phyloP scores from a whole-genome alignment of 2,329 filamentous ascomycete genomes.

The Trichoderma simmonsii region DNA sequence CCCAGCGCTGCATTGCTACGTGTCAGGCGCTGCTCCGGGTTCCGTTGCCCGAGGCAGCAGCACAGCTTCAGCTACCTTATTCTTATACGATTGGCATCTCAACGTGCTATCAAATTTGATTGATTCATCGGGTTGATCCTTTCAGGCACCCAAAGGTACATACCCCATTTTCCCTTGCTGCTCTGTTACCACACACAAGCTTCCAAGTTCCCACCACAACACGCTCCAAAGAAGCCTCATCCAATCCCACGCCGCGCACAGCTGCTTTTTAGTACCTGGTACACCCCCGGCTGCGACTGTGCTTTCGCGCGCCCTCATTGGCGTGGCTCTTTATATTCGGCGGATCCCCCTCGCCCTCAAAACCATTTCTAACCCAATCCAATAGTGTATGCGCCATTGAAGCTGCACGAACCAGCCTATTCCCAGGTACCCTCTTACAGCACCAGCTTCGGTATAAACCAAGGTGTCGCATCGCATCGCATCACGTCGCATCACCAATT shows the following conservation, averaged over 20 bases:
- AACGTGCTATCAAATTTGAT: not conserved
- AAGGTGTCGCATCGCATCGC: conserved; percentile 8
- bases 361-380: not conserved
- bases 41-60: not conserved
- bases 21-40: not conserved
- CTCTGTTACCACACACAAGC: not conserved
- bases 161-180: not conserved
- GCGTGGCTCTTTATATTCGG: not conserved
- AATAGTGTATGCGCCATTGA: conserved; percentile 16
- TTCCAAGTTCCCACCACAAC: not conserved
- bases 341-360: conserved; percentile 2
- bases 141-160: not conserved
- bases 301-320: not conserved
- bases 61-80: not conserved
- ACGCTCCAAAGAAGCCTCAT: not conserved
- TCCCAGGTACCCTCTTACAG: not conserved
- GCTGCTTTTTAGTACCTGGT: not conserved
- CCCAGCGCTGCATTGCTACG: not conserved
- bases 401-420: conserved; percentile 3
- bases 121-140: not conserved
- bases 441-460: conserved; percentile 4
- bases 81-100: not conserved
- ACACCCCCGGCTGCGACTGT: not conserved
- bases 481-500: not conserved
- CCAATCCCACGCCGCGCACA: not conserved